These are phyloP conservation scores for Huntiella decipiens DNA, from an alignment of 2,329 filamentous ascomycete species.

Conservation along the genomic window DNA sequence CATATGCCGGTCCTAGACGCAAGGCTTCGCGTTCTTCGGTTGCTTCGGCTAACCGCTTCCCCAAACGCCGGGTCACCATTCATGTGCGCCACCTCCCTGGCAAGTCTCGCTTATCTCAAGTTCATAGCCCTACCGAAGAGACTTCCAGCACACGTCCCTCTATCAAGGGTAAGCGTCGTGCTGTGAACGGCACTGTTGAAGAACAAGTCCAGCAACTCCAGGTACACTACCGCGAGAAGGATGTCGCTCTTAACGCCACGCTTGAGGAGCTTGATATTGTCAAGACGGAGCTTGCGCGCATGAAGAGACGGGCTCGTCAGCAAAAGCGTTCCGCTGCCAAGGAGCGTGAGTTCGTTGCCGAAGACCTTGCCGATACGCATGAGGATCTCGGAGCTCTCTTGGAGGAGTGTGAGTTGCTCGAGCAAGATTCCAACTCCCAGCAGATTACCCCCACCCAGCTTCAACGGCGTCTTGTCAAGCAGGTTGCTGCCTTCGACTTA, in stretches of 20 bases:
- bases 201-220: constrained; percentile 7
- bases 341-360: constrained; percentile 50
- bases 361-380: constrained; percentile 51
- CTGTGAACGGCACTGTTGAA: constrained; percentile 5
- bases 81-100: constrained; percentile 9
- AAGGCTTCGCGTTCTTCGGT: background rate
- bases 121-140: constrained; percentile 3
- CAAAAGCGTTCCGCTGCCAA: constrained; percentile 6
- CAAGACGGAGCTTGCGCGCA: constrained; percentile 14
- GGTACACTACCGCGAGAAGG: constrained; percentile 6
- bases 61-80: constrained; percentile 8
- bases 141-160: background rate
- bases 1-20: background rate
- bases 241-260: constrained; percentile 24
- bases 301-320: constrained; percentile 7
- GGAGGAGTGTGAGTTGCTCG: constrained; percentile 25
- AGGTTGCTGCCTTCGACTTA: constrained; percentile 75
- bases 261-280: constrained; percentile 65
- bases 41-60: background rate
- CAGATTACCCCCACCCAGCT: constrained; percentile 55
- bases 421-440: constrained; percentile 54
- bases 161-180: background rate
- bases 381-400: constrained; percentile 7
- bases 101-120: constrained; percentile 3
- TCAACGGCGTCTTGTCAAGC: constrained; percentile 50